Evolutionary conservation across 2,329 filamentous ascomycete genomes (phyloP).

Genomic region (Aureobasidium sp.): DNA sequence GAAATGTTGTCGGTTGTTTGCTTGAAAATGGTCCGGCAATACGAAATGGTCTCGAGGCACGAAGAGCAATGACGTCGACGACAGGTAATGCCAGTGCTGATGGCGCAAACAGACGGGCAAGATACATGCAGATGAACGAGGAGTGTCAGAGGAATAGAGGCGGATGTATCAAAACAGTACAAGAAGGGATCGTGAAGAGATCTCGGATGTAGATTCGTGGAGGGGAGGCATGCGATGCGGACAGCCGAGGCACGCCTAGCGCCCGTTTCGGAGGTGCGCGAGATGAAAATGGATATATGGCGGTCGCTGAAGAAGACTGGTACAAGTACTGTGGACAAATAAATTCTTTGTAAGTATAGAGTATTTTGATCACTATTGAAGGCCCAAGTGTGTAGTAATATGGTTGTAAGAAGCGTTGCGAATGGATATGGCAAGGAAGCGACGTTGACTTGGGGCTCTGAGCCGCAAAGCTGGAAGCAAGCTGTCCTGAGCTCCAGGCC

Average conservation of each 20-base stretch:
- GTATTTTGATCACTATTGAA: background rate
- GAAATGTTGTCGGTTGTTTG: background rate
- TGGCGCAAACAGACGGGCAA: slow-evolving; percentile 1
- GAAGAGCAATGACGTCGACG: background rate
- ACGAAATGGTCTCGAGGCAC: background rate
- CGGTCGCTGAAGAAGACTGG: background rate
- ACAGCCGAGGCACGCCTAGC: slow-evolving; percentile 6
- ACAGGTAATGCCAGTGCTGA: background rate
- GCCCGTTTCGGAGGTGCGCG: background rate
- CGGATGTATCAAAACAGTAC: background rate
- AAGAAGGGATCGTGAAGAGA: background rate
- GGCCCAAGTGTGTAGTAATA: background rate
- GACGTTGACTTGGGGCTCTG: background rate
- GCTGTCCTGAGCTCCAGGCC: slow-evolving; percentile 9
- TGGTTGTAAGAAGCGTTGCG: background rate
- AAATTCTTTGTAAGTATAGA: background rate
- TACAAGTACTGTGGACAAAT: background rate
- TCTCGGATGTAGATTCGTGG: background rate
- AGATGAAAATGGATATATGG: background rate
- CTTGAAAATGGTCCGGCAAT: background rate
- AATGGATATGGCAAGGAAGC: background rate
- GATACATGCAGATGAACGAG: background rate
- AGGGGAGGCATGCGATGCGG: background rate
- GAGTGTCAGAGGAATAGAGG: background rate
- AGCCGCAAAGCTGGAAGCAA: slow-evolving; percentile 5